Base-by-base conservation (phyloP, 2,329 filamentous ascomycete species). In the Neurospora sp. region DNA sequence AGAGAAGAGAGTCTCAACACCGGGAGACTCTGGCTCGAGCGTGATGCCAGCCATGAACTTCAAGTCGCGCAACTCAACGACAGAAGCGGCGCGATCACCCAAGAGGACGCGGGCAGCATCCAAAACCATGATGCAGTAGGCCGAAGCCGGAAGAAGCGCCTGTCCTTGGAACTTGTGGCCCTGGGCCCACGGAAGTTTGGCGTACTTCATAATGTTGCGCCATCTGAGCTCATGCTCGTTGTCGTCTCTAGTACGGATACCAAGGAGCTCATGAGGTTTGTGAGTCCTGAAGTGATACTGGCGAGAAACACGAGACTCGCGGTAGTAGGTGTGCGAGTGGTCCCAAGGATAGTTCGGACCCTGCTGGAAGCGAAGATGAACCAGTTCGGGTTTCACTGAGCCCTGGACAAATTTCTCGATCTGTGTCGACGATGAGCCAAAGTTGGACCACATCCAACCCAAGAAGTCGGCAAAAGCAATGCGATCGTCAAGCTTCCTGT, bases 291-390 rank as follows among this genome's bases (percentile, higher is more conserved):
- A 80, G 36, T 83, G 78, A 17, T 80, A 79, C 19, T 81, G 82
- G 2, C 77, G 72, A 1, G 78, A 76, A 5, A 84, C 73, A 4
- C 83, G 78, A 17, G 82, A 81, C 70, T 85, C 81, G 28, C 81
- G 78, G 77, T 81, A 84, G 72, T 82, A 78, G 1, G 73, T 70
- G 36, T 80, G 78, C 1, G 79, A 78, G 73, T 85, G 83, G 62
- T 86, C 82, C 82, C 84, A 86, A 0, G 81, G 79, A 70, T 86
- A 87, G 0, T 74, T 70, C 0, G 84, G 84, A 0, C 83, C 70
- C 42, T 78, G 71, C 1, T 66, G 23, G 5, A 79, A 67, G 4
- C 73, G 73, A 9, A 70, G 66, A 0, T 70, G 33, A 15, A 70
- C 38, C 9, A 78, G 70, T 17, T 73, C 68, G 0, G 75, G 73